These are phyloP conservation scores for Quercus engelmannii DNA, from an alignment of 306 rosid species.

Conservation along the genomic window DNA sequence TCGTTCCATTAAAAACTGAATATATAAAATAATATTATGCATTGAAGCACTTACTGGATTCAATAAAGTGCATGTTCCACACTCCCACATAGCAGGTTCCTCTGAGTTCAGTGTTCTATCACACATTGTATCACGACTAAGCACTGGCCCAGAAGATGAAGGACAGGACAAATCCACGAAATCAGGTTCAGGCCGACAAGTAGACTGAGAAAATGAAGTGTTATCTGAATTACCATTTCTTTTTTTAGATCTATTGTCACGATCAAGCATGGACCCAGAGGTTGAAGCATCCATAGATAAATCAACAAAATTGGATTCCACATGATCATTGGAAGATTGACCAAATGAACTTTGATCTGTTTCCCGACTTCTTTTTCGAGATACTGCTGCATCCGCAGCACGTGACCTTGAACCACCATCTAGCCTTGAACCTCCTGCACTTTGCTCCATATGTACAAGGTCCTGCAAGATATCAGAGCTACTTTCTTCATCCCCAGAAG, in stretches of 20 bases:
- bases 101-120: conserved; percentile 24
- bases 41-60: conserved; percentile 58
- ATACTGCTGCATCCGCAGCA: conserved; percentile 13
- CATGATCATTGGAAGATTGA: conserved; percentile 29
- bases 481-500: conserved; percentile 45
- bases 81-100: conserved; percentile 69
- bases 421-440: conserved; percentile 31
- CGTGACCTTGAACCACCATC: conserved; percentile 15
- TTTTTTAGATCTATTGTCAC: conserved; percentile 24
- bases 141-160: conserved; percentile 21
- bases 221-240: conserved; percentile 23
- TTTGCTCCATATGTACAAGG: conserved; percentile 13
- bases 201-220: conserved; percentile 27
- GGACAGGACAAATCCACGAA: conserved; percentile 23
- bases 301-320: conserved; percentile 37
- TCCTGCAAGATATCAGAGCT: conserved; percentile 35
- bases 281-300: conserved; percentile 31
- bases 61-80: conserved; percentile 73
- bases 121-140: background rate
- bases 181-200: conserved; percentile 26
- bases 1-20: background rate
- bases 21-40: background rate
- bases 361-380: conserved; percentile 53
- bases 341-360: conserved; percentile 19
- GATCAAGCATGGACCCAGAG: conserved; percentile 12